phyloP scores from a whole-genome alignment of 345 rosid genomes.

The Sapria himalayana region DNA sequence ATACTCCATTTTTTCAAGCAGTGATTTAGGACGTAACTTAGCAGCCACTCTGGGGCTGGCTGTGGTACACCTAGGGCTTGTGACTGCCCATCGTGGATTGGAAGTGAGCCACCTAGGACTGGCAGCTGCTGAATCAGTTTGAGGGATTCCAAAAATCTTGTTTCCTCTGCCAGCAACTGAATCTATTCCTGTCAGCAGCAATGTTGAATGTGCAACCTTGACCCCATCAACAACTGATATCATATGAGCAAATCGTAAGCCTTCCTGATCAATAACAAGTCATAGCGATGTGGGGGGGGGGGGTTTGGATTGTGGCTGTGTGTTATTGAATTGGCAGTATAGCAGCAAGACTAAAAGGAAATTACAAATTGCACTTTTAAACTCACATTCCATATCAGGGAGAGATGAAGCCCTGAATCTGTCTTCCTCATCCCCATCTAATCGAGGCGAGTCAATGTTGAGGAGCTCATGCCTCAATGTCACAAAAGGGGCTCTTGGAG shows the following conservation, averaged over 20 bases:
- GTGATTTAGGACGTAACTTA: constrained; percentile 23
- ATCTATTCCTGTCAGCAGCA: constrained; percentile 25
- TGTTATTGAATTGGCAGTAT: too few species aligned
- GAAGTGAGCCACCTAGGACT: too few species aligned
- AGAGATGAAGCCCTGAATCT: constrained; percentile 8
- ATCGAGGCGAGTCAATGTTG: constrained; percentile 16
- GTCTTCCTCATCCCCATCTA: constrained; percentile 16
- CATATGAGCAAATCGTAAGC: too few species aligned
- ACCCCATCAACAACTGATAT: constrained; percentile 19
- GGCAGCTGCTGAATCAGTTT: constrained; percentile 37
- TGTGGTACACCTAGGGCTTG: too few species aligned
- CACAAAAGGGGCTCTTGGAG: constrained; percentile 34
- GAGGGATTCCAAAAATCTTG: constrained; percentile 58
- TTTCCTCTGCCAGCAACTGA: constrained; percentile 27
- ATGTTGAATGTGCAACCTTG: constrained; percentile 18
- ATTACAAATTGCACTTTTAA: background rate
- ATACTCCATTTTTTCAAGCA: constrained; percentile 29
- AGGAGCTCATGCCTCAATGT: constrained; percentile 10
- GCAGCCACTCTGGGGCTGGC: constrained; percentile 46
- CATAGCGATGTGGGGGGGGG: too few species aligned
- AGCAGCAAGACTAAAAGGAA: background rate
- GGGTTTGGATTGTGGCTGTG: too few species aligned
- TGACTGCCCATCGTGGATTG: too few species aligned
- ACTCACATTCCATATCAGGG: constrained; percentile 17
- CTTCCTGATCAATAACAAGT: too few species aligned